Conservation (phyloP, 805 yeast genomes). For the Sugiyamaella valdiviana region DNA sequence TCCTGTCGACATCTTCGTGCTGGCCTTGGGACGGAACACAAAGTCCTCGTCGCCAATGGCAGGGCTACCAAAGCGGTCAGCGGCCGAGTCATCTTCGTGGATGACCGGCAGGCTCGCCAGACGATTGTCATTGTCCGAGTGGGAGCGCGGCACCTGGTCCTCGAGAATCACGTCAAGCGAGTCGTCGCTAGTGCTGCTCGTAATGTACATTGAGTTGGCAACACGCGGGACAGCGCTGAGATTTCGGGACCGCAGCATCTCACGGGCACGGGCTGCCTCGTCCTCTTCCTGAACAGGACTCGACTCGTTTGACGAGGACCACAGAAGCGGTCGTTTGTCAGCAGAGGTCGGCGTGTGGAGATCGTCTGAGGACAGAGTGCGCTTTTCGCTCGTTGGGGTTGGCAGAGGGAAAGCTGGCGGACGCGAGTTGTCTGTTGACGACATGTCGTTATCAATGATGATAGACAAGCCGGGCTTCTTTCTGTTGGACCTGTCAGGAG, state of each 20-base stretch:
- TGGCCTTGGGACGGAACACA: neutral
- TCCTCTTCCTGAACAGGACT: constrained; percentile 2
- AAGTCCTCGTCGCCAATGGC: neutral
- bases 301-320: neutral
- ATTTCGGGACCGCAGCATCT: constrained; percentile 1
- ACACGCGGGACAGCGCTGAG: constrained; percentile 2
- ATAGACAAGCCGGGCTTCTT: neutral
- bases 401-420: constrained; percentile 9
- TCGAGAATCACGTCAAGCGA: neutral
- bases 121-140: constrained; percentile 3
- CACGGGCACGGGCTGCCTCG: constrained; percentile 2
- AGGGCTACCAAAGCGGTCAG: neutral
- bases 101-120: neutral
- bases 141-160: neutral
- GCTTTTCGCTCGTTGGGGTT: neutral
- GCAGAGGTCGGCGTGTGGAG: neutral
- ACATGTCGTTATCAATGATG: neutral
- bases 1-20: neutral
- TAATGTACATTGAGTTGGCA: constrained; percentile 3
- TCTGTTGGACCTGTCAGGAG: neutral
- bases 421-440: no score
- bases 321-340: constrained; percentile 5
- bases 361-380: neutral
- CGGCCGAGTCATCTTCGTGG: neutral
- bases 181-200: neutral